A percentile compares a stretch with the other conserved stretches of the same genome.
Evolutionary conservation across 2,329 filamentous ascomycete genomes (phyloP).

Genomic region (Biscogniauxia marginata): DNA sequence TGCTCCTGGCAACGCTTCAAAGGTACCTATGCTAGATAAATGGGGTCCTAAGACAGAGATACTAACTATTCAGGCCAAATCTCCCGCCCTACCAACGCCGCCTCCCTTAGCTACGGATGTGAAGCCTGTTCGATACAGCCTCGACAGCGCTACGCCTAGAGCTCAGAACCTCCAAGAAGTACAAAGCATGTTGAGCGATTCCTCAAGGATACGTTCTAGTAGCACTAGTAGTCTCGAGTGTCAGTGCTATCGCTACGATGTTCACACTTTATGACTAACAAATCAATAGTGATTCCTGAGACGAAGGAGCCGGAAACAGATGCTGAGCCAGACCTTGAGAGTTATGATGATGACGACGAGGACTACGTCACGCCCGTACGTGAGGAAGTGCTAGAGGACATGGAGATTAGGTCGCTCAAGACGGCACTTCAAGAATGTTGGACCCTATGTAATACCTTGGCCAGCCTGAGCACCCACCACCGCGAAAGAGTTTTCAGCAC

Average conservation of each 20-base stretch:
- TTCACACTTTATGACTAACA: slow-evolving; percentile 24
- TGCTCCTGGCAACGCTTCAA: slow-evolving; percentile 35
- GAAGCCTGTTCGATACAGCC: slow-evolving; percentile 61
- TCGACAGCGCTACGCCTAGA: slow-evolving; percentile 72
- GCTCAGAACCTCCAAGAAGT: slow-evolving; percentile 81
- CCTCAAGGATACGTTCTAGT: slow-evolving; percentile 58
- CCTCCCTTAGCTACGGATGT: slow-evolving; percentile 76
- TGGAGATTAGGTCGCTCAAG: slow-evolving; percentile 67
- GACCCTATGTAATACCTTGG: slow-evolving; percentile 89
- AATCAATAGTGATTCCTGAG: slow-evolving; percentile 49
- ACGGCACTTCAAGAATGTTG: slow-evolving; percentile 84
- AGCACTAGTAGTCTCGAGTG: slow-evolving; percentile 76
- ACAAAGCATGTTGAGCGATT: slow-evolving; percentile 51
- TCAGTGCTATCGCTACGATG: slow-evolving; percentile 39
- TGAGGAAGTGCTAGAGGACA: slow-evolving; percentile 42
- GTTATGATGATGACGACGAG: slow-evolving; percentile 46
- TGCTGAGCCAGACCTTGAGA: slow-evolving; percentile 53
- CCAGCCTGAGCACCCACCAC: slow-evolving; percentile 80
- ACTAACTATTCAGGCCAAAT: slow-evolving; percentile 30
- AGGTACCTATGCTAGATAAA: slow-evolving; percentile 30
- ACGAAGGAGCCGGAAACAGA: slow-evolving; percentile 49
- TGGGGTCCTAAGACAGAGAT: neutral
- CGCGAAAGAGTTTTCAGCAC: slow-evolving; percentile 75
- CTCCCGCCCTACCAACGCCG: slow-evolving; percentile 53
- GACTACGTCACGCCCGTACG: slow-evolving; percentile 43